These are phyloP conservation scores for Trypanosoma scelopori DNA, from an alignment of 208 protist genomes.

Conservation along the genomic window DNA sequence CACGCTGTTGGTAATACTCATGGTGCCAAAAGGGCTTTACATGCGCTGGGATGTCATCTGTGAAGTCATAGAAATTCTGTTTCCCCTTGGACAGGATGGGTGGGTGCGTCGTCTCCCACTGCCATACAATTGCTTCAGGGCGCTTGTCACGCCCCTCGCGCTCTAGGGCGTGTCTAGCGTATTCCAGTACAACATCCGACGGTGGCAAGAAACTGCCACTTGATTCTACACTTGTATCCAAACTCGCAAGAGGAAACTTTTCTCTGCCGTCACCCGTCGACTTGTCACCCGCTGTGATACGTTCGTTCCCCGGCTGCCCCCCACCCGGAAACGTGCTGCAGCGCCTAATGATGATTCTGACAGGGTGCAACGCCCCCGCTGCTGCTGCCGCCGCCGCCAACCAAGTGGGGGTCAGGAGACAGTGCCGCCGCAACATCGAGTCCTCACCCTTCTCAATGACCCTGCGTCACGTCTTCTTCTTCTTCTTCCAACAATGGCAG, in stretches of 20 bases:
- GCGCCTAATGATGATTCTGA: background rate
- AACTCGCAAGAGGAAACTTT: background rate
- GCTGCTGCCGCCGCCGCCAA: background rate
- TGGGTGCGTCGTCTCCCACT: conserved; percentile 70
- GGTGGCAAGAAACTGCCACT: conserved; percentile 73
- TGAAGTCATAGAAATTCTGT: conserved; percentile 84
- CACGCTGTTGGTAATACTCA: conserved; percentile 87
- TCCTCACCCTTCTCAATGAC: background rate
- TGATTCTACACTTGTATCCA: conserved; percentile 32
- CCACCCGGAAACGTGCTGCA: conserved; percentile 13
- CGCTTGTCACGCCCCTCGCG: conserved; percentile 74
- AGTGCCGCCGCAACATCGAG: conserved; percentile 9
- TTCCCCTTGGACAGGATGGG: conserved; percentile 77
- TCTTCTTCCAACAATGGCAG: background rate
- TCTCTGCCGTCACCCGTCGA: background rate
- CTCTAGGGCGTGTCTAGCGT: conserved; percentile 73
- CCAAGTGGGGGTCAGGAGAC: conserved; percentile 1
- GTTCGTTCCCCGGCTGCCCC: background rate
- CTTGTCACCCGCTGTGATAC: background rate
- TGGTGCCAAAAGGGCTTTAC: conserved; percentile 88
- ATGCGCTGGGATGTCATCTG: conserved; percentile 86
- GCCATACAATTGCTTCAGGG: conserved; percentile 75
- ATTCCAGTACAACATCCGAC: conserved; percentile 85
- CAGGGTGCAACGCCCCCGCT: no score
- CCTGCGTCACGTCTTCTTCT: background rate